phyloP scores from a whole-genome alignment of 345 rosid species.

The Citrus maxima region DNA sequence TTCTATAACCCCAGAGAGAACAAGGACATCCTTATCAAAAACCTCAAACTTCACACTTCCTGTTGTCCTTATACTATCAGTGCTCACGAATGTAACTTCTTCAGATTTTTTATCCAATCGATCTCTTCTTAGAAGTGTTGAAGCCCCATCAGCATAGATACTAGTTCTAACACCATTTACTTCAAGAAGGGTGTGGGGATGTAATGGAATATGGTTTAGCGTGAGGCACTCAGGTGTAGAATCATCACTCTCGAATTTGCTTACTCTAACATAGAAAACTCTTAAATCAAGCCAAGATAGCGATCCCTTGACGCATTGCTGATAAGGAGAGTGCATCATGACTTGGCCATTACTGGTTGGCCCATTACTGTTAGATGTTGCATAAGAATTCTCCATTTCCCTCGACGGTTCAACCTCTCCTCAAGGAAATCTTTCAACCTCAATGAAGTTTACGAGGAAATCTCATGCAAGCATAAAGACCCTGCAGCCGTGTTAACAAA shows the following conservation, averaged over 20 bases:
- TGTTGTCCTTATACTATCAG: slow-evolving; percentile 67
- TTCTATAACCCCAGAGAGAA: slow-evolving; percentile 69
- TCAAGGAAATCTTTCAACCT: slow-evolving; percentile 25
- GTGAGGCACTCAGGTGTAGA: slow-evolving; percentile 62
- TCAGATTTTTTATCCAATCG: slow-evolving; percentile 71
- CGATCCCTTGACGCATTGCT: slow-evolving; percentile 30
- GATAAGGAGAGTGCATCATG: slow-evolving; percentile 32
- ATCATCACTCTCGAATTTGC: slow-evolving; percentile 58
- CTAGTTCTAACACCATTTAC: slow-evolving; percentile 66
- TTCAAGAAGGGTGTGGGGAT: slow-evolving; percentile 68
- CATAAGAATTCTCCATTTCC: slow-evolving; percentile 54
- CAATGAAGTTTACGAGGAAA: slow-evolving; percentile 17
- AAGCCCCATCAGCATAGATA: slow-evolving; percentile 52
- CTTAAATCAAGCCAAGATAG: slow-evolving; percentile 72
- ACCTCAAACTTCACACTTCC: slow-evolving; percentile 81
- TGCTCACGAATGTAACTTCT: slow-evolving; percentile 78
- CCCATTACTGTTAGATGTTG: slow-evolving; percentile 35
- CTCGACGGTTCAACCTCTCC: slow-evolving; percentile 14
- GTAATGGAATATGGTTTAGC: slow-evolving; percentile 65
- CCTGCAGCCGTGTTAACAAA: slow-evolving; percentile 25
- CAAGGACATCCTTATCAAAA: slow-evolving; percentile 47
- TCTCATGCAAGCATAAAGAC: slow-evolving; percentile 1
- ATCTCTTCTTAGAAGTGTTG: slow-evolving; percentile 71
- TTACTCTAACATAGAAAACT: slow-evolving; percentile 81
- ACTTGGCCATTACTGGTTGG: slow-evolving; percentile 31